Evolutionary conservation across 176 grass and related monocot genomes (phyloP).

Genomic region (Oryza meyeriana): DNA sequence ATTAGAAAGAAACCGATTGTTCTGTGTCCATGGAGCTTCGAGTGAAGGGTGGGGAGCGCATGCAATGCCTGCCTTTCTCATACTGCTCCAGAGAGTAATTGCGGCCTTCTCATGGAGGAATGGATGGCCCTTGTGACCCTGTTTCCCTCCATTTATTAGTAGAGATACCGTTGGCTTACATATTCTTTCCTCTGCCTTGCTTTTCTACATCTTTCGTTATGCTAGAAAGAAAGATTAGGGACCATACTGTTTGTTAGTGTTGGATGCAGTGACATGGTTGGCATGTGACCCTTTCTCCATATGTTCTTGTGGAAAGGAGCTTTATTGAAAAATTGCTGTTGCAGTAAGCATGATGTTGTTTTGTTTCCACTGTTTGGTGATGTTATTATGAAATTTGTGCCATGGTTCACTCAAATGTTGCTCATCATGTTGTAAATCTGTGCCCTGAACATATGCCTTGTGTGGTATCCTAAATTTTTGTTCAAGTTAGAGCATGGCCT

Average conservation of each 20-base stretch:
- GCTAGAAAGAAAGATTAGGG: background rate
- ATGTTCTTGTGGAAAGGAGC: background rate
- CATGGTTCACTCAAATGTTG: background rate
- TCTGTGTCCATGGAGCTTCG: slow-evolving; percentile 34
- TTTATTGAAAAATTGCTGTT: background rate
- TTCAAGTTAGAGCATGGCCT: background rate
- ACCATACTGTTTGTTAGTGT: background rate
- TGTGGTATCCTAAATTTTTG: background rate
- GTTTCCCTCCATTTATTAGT: slow-evolving; percentile 25
- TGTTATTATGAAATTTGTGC: background rate
- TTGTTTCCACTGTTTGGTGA: background rate
- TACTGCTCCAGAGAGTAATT: slow-evolving; percentile 41
- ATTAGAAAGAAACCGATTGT: background rate
- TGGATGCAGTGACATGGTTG: background rate
- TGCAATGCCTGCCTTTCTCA: slow-evolving; percentile 58
- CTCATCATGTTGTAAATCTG: background rate
- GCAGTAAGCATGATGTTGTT: background rate
- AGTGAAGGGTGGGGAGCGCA: slow-evolving; percentile 45
- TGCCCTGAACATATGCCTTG: background rate
- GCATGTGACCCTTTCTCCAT: background rate
- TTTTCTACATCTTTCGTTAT: background rate
- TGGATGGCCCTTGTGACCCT: slow-evolving; percentile 14
- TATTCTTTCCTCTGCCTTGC: background rate
- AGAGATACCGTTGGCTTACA: slow-evolving; percentile 35
- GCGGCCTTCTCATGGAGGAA: slow-evolving; percentile 11